Evolutionary conservation across 1,284 basidiomycete genomes (phyloP).

Genomic region (Sanguinoderma infundibulare): DNA sequence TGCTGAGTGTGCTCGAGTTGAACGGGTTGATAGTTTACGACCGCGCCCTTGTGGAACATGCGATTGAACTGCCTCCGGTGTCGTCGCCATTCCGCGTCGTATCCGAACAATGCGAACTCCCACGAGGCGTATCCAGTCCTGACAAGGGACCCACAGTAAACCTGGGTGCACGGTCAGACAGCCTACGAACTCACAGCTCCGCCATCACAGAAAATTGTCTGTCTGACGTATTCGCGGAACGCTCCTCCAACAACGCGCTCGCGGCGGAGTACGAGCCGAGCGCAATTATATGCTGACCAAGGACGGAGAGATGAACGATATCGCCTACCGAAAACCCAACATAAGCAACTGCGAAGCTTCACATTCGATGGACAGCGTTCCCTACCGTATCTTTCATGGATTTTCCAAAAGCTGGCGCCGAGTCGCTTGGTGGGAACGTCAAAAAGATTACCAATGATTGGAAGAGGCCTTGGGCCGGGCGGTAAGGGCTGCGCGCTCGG

Average conservation of each 20-base stretch:
- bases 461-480: constrained; percentile 11
- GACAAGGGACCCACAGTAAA: too few relatives aligned
- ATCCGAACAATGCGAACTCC: not conserved
- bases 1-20: constrained; percentile 9
- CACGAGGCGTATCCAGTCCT: not conserved
- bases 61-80: constrained; percentile 1
- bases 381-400: constrained; percentile 12
- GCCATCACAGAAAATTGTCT: constrained; percentile 13
- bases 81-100: constrained; percentile 2
- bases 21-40: constrained; percentile 4
- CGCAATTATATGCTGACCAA: constrained; percentile 12
- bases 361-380: too few relatives aligned
- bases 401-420: not conserved
- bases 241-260: constrained; percentile 4
- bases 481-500: constrained; percentile 3
- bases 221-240: constrained; percentile 12
- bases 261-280: constrained; percentile 14
- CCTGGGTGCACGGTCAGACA: not conserved
- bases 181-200: constrained; percentile 2
- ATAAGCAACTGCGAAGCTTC: not conserved
- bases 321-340: not conserved
- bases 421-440: constrained; percentile 8
- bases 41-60: constrained; percentile 8
- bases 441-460: constrained; percentile 12
- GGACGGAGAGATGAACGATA: not conserved